These are phyloP conservation scores for Theileria parva DNA, from an alignment of 169 alveolate species.

Conservation along the genomic window DNA sequence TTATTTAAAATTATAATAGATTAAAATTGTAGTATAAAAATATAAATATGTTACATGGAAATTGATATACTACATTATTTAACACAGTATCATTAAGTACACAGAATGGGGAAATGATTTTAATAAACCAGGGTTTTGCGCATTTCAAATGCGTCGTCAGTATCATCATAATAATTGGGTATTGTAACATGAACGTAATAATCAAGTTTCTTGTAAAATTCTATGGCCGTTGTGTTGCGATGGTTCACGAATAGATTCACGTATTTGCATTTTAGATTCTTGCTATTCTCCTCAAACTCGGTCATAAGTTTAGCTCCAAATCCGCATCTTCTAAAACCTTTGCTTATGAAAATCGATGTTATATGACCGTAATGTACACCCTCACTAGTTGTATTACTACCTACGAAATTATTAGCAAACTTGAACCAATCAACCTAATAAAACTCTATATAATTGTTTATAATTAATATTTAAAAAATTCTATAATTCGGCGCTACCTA, in stretches of 20 bases:
- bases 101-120: not conserved
- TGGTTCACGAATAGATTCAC: constrained; percentile 68
- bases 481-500: constrained; percentile 22
- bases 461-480: not conserved
- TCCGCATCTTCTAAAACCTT: constrained; percentile 65
- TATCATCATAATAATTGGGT: constrained; percentile 66
- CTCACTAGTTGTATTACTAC: constrained; percentile 21
- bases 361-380: constrained; percentile 67
- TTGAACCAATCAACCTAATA: not conserved
- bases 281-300: constrained; percentile 70
- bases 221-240: constrained; percentile 63
- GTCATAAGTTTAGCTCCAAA: constrained; percentile 66
- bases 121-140: constrained; percentile 41
- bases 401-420: constrained; percentile 13
- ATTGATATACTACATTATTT: not conserved
- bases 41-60: not conserved
- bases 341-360: constrained; percentile 66
- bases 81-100: not conserved
- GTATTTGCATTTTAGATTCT: constrained; percentile 45
- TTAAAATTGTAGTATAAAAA: too few species aligned
- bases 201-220: constrained; percentile 63
- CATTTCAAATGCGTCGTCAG: constrained; percentile 76
- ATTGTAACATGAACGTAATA: constrained; percentile 64
- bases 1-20: not conserved
- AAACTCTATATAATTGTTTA: not conserved